Percentiles rank a stretch among this genome's conserved stretches.
Conservation (phyloP, 805 yeast species). For the Wickerhamiella occidentalis region DNA sequence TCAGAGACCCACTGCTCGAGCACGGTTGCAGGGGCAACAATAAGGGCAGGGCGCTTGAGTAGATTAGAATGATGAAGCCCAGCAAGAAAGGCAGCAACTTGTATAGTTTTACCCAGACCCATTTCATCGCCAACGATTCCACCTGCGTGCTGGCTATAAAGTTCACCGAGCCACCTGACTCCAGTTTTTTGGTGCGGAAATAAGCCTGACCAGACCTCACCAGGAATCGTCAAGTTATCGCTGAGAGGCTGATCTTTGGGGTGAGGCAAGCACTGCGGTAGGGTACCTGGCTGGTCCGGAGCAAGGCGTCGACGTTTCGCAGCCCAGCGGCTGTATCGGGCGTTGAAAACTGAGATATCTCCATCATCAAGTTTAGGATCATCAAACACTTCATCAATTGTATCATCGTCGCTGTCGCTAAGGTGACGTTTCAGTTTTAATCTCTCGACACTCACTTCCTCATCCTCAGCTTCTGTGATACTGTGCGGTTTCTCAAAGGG, state of each 20-base stretch:
- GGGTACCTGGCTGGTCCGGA: conserved; percentile 8
- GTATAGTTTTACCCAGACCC: conserved; percentile 96
- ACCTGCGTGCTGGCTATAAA: conserved; percentile 79
- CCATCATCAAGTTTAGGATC: conserved; percentile 12
- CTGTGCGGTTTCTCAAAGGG: conserved; percentile 67
- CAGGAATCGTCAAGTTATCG: conserved; percentile 59
- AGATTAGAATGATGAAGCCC: conserved; percentile 74
- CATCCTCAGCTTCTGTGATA: conserved; percentile 24
- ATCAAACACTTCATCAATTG: conserved; percentile 17
- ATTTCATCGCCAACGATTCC: conserved; percentile 97
- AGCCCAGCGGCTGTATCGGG: background rate
- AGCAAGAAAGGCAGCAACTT: conserved; percentile 80
- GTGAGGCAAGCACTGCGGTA: conserved; percentile 41
- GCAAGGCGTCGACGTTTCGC: conserved; percentile 15
- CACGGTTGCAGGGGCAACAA: conserved; percentile 96
- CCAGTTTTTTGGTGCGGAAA: conserved; percentile 94
- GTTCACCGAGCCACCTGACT: conserved; percentile 94
- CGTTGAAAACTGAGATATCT: background rate
- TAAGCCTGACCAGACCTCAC: conserved; percentile 73
- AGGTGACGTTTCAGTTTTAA: conserved; percentile 22
- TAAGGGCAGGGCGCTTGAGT: conserved; percentile 62
- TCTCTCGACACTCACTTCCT: conserved; percentile 37
- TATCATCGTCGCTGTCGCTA: conserved; percentile 17
- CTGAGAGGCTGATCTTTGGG: conserved; percentile 31
- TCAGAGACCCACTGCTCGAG: conserved; percentile 96